phyloP scores from a whole-genome alignment of 306 rosid species.

The Dryas drummondii region DNA sequence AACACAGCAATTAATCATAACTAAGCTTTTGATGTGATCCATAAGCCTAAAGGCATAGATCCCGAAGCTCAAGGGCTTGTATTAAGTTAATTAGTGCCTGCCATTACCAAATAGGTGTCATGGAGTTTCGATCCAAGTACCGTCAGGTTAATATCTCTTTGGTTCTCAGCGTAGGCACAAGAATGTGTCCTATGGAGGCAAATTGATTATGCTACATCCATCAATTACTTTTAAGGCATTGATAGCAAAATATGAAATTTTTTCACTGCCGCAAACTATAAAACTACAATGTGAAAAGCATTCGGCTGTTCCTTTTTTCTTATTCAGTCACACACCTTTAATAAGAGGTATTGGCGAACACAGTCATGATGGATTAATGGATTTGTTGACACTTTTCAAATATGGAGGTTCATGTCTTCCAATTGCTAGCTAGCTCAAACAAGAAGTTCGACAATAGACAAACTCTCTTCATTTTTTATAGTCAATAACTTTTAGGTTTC shows the following conservation, averaged over 20 bases:
- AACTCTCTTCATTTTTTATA: too few species aligned
- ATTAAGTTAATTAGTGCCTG: background rate
- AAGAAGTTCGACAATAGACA: background rate
- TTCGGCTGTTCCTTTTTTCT: background rate
- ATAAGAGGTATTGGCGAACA: background rate
- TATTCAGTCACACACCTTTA: background rate
- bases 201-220: background rate
- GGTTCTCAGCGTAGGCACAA: background rate
- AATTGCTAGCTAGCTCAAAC: background rate
- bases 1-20: background rate
- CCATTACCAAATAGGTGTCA: background rate
- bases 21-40: background rate
- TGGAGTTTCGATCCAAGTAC: background rate
- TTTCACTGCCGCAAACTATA: background rate
- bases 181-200: background rate
- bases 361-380: too few species aligned
- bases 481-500: too few species aligned
- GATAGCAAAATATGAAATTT: background rate
- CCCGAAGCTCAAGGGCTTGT: background rate
- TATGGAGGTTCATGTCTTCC: background rate
- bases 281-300: background rate
- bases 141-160: background rate
- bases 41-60: background rate
- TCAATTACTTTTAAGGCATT: background rate
- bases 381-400: background rate